phyloP scores from a whole-genome alignment of 192 early-diverging fungal genomes.

The Umbelopsis ramanniana region DNA sequence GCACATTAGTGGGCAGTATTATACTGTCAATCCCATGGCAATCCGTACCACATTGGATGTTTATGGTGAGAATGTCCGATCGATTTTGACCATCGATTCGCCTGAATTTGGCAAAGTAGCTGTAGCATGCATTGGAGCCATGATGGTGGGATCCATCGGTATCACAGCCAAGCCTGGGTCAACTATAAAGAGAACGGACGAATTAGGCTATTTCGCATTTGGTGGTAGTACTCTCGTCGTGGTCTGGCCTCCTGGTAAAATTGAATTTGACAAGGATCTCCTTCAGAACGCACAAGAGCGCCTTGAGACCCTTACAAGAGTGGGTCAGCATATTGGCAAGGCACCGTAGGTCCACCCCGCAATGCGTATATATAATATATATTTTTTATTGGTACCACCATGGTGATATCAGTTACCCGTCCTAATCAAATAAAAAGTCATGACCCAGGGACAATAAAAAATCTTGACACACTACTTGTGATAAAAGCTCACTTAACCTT shows the following conservation, averaged over 20 bases:
- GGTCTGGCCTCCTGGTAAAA: constrained; percentile 58
- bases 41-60: constrained; percentile 62
- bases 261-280: constrained; percentile 66
- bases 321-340: constrained; percentile 40
- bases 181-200: constrained; percentile 58
- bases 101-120: constrained; percentile 57
- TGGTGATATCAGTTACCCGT: too few species aligned
- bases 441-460: too few species aligned
- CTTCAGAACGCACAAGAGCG: constrained; percentile 49
- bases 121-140: constrained; percentile 65
- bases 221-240: constrained; percentile 70
- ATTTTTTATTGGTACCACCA: too few species aligned
- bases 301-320: constrained; percentile 62
- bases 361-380: neutral
- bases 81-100: constrained; percentile 53
- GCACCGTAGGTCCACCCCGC: neutral
- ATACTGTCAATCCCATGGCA: constrained; percentile 73
- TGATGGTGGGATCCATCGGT: constrained; percentile 69
- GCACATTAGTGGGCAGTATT: constrained; percentile 61
- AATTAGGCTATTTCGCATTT: constrained; percentile 74
- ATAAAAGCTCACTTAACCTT: too few species aligned
- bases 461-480: too few species aligned
- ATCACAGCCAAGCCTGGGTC: constrained; percentile 52
- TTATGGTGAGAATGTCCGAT: constrained; percentile 66
- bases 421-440: too few species aligned